A percentile compares a stretch with the other conserved stretches of the same genome.
phyloP scores from a whole-genome alignment of 2,329 filamentous ascomycete genomes.

The Penicillium rolfsii region DNA sequence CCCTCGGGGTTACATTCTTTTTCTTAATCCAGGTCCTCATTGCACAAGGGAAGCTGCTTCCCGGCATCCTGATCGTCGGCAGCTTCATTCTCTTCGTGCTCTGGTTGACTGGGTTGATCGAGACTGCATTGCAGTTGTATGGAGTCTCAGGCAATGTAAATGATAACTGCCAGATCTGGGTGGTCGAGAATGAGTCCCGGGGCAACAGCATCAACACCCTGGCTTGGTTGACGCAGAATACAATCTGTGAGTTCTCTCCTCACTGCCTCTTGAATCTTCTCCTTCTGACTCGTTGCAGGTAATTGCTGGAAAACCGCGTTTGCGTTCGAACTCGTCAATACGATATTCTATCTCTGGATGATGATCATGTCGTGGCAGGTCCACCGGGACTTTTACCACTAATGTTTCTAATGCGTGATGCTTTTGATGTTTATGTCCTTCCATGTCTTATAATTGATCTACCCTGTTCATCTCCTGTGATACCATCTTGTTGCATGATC shows the following conservation, averaged over 20 bases:
- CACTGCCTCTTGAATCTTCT: too few relatives aligned
- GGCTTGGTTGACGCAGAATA: constrained; percentile 65
- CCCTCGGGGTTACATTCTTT: constrained; percentile 62
- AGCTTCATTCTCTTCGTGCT: constrained; percentile 65
- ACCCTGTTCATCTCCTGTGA: constrained; percentile 11
- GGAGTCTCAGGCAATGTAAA: constrained; percentile 60
- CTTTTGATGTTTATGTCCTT: constrained; percentile 10
- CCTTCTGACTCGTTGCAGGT: constrained; percentile 41
- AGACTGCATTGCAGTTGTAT: constrained; percentile 65
- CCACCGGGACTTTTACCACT: constrained; percentile 39
- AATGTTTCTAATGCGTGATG: constrained; percentile 11
- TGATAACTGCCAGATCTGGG: constrained; percentile 62
- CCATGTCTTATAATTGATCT: background rate
- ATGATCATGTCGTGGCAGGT: constrained; percentile 65
- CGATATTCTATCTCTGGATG: constrained; percentile 69
- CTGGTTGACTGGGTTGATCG: constrained; percentile 65
- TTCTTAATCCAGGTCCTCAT: constrained; percentile 61
- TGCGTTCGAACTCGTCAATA: constrained; percentile 65
- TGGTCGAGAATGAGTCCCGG: constrained; percentile 50
- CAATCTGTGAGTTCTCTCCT: constrained; percentile 56
- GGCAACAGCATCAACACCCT: constrained; percentile 60
- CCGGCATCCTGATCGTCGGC: constrained; percentile 62
- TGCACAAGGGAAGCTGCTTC: constrained; percentile 59
- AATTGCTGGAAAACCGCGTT: constrained; percentile 67
- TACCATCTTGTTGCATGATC: constrained; percentile 20